A percentile compares a stretch with the other conserved stretches of the same genome.
Conservation (phyloP, 140 eudicot species). For the Stevia rebaudiana region DNA sequence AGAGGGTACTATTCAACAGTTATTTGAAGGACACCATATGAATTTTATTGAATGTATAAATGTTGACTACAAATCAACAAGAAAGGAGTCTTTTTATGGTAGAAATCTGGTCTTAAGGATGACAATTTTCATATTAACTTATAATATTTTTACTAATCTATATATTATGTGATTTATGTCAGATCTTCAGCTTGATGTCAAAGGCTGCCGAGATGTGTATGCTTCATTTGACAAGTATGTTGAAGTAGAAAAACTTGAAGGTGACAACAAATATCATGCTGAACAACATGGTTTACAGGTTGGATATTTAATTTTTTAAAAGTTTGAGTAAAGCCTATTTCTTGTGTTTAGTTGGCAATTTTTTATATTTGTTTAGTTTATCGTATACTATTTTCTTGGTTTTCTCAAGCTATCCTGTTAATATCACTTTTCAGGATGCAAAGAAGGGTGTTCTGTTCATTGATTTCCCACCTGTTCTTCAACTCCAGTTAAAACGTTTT, state of each 20-base stretch:
- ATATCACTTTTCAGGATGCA: conserved; percentile 68
- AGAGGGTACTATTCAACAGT: conserved; percentile 92
- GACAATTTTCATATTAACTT: not conserved
- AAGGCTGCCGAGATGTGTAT: conserved; percentile 89
- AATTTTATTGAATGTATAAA: conserved; percentile 91
- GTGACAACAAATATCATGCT: conserved; percentile 91
- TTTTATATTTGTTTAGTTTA: conserved; percentile 2
- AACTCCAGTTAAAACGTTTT: conserved; percentile 88
- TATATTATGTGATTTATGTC: conserved; percentile 32
- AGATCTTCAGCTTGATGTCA: conserved; percentile 96
- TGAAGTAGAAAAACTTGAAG: conserved; percentile 92
- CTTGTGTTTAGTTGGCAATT: conserved; percentile 11
- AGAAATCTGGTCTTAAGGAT: conserved; percentile 17
- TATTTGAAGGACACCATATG: conserved; percentile 97
- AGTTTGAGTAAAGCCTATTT: not conserved
- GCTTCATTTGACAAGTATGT: conserved; percentile 98
- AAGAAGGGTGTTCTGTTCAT: conserved; percentile 84
- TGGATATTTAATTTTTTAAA: conserved; percentile 29
- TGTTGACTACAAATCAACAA: conserved; percentile 87
- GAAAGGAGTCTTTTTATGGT: conserved; percentile 95
- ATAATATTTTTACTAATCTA: conserved; percentile 8
- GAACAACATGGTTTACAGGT: conserved; percentile 91
- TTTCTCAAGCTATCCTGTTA: conserved; percentile 17
- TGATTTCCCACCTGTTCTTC: conserved; percentile 96
- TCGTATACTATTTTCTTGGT: conserved; percentile 3